Conservation (phyloP, 2,329 filamentous ascomycete genomes). For the Hypoxylon sp. region DNA sequence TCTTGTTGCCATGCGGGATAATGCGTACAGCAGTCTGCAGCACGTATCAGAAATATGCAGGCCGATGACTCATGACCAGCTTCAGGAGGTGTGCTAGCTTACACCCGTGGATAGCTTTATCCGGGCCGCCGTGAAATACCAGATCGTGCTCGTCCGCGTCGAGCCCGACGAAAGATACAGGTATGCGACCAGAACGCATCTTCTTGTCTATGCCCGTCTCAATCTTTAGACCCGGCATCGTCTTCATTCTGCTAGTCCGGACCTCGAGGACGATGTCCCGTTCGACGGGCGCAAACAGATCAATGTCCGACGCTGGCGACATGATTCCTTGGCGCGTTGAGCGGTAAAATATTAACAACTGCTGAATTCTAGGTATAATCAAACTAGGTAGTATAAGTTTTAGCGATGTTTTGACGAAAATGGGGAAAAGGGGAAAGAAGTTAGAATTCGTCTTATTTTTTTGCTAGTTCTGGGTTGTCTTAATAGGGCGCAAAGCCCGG, state of each 20-base stretch:
- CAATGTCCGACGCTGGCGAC: slow-evolving; percentile 48
- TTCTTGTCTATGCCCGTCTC: slow-evolving; percentile 70
- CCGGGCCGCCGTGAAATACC: slow-evolving; percentile 70
- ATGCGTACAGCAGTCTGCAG: slow-evolving; percentile 69
- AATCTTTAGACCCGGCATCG: slow-evolving; percentile 63
- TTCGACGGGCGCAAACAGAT: slow-evolving; percentile 59
- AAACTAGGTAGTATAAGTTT: neutral
- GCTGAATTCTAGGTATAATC: neutral
- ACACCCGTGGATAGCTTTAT: slow-evolving; percentile 73
- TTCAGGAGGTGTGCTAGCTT: slow-evolving; percentile 45
- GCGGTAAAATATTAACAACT: neutral
- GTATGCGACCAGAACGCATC: slow-evolving; percentile 58
- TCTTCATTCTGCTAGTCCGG: slow-evolving; percentile 68
- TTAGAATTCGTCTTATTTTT: neutral
- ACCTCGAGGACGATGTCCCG: slow-evolving; percentile 67
- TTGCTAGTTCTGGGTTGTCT: slow-evolving; percentile 10
- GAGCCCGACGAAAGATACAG: slow-evolving; percentile 63
- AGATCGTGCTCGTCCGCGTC: slow-evolving; percentile 72
- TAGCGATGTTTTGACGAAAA: neutral
- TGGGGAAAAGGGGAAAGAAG: neutral
- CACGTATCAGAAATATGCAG: slow-evolving; percentile 11
- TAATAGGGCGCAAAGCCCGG: slow-evolving; percentile 13
- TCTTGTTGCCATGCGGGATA: slow-evolving; percentile 67
- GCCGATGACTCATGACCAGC: neutral
- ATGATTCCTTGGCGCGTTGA: slow-evolving; percentile 34